Base-by-base conservation (phyloP, 371 early-diverging fungal genomes). In the Thermomucor indicae-seudaticae region DNA sequence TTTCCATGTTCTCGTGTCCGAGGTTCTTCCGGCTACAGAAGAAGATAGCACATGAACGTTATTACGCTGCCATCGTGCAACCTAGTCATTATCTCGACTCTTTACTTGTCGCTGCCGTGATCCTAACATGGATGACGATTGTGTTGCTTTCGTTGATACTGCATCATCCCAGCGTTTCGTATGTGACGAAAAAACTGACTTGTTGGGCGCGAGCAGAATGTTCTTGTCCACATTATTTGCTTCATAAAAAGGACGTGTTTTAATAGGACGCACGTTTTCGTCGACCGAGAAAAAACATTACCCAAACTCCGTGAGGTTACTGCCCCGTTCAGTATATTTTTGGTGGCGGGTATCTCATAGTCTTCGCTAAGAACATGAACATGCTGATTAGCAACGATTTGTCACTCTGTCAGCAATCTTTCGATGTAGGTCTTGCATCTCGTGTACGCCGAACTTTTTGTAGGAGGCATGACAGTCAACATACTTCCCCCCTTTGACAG, bases 131-230 rank as follows among this genome's bases (percentile, higher is more conserved):
- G 58, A 25, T 57, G 41, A 22, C 57, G 50, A 34, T 19, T 40
- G 27, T 22, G 40, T 43, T 47, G 31, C 41, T 10, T 46, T 55
- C 40, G 50, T 57, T 19, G 57, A 46, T n/a, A 39, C 38, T 45
- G 19, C 22, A 46, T 77, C 78, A 6, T 74, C 73, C n/a, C 70
- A 52, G 40, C 65, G 66, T 53, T 77, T 81, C 17, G 72, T 73
- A 47, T 73, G 61, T 22, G 70, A 79, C 12, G 77, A 75, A 66
- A 81, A 81, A 41, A 72, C 78, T 49, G 78, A 54, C 22, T 54
- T 77, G 51, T 81, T 81, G 23, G 78, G 77, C 28, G 82, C 80
- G 11, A 75, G 75, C 25, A 79, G 70, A 35, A 79, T 64, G 44
- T 78, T 76, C 53, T 78, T 74, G 49, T 71, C 70, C 68, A 58